A percentile compares a stretch with the other conserved stretches of the same genome.
Evolutionary conservation across 768 basidiomycete genomes (phyloP).

Genomic region (Russula ochroleuca): DNA sequence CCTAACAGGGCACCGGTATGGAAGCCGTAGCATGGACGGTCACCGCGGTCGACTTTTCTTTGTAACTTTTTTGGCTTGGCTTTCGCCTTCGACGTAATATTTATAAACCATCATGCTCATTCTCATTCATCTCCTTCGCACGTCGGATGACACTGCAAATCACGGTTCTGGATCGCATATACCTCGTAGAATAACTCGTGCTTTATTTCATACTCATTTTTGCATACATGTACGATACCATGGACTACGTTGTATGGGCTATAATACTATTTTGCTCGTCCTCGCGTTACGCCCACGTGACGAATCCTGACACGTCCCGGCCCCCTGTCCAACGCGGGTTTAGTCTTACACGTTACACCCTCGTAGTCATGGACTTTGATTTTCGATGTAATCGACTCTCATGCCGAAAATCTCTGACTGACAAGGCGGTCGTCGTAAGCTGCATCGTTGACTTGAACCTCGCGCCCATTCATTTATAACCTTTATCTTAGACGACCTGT

Average conservation of each 20-base stretch:
- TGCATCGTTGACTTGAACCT: neutral
- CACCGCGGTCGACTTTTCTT: neutral
- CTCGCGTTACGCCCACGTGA: conserved; percentile 8
- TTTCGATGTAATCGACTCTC: conserved; percentile 76
- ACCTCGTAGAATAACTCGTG: conserved; percentile 17
- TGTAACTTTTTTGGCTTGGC: neutral
- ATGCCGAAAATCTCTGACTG: conserved; percentile 60
- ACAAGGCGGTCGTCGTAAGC: conserved; percentile 84
- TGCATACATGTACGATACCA: conserved; percentile 18
- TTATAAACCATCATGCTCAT: conserved; percentile 7
- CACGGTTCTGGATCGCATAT: conserved; percentile 10
- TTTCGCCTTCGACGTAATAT: conserved; percentile 9
- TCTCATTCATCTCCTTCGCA: conserved; percentile 8
- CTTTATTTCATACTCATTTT: conserved; percentile 22
- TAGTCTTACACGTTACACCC: neutral
- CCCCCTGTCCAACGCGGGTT: neutral
- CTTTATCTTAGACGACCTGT: conserved; percentile 51
- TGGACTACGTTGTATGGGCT: conserved; percentile 10
- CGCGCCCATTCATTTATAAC: conserved; percentile 18
- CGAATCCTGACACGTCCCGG: neutral
- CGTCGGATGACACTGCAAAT: conserved; percentile 10
- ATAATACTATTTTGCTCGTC: neutral
- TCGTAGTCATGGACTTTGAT: conserved; percentile 59
- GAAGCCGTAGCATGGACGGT: conserved; percentile 23
- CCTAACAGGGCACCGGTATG: conserved; percentile 24